Evolutionary conservation across 169 alveolate genomes (phyloP), one percentile per base, ranked within the genome.

Genomic region (Plasmodium berghei): DNA sequence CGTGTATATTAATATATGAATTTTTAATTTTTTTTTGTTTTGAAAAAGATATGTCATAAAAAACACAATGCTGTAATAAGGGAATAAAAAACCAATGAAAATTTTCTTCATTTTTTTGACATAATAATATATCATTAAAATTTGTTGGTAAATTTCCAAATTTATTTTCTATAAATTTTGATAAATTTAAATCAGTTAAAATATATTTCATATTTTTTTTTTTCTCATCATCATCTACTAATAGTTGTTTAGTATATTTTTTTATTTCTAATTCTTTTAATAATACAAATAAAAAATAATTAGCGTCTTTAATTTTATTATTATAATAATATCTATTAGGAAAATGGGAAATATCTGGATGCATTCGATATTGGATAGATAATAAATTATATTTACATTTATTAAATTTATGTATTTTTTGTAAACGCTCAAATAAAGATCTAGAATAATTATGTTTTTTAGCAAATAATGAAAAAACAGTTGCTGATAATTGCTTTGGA

Each of bases 401-500:
- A 49, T 93, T 93, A n/a, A 92, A 92, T 62, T 90, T 91, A 62
- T 86, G 80, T 56, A 93, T 92, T 49, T 73, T 64, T 46, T 93
- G 97, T 87, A 97, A 89, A 52, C 98, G 85, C 77, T 96, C 98
- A 73, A 97, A 93, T 22, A 97, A 95, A 4, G 98, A 96, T 62
- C 95, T 94, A 71, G 94, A 92, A 66, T 95, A 94, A 56, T 96
- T 95, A 64, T 63, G 46, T 61, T 80, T 88, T 34, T 56, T 73
- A 12, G 98, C 98, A 26, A 93, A 96, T 61, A 95, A 90, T 2
- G 98, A 95, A 64, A 98, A 95, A 16, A 98, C 98, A 22, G 99
- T 98, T 4, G 99, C 99, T n/a, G 99, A 98, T 54, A 98, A 96
- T 88, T 98, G 99, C 93, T 96, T 97, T 91, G 97, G 99, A 93